Evolutionary conservation across 495 filamentous ascomycete species (phyloP).

Genomic region (Cercophora newfieldiana): DNA sequence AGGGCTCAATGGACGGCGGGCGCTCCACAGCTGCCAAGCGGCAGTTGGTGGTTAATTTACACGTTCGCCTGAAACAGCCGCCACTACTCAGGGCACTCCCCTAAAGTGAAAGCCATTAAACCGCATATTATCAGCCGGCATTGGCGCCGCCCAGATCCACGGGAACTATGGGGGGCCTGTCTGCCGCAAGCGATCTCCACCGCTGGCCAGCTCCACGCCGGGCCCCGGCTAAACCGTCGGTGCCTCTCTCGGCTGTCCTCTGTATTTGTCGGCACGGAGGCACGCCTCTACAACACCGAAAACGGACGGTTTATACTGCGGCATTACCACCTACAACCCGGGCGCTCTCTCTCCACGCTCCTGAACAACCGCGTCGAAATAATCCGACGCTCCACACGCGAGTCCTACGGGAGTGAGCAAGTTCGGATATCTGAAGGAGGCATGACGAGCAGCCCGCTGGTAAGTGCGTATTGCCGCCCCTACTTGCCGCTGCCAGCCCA

Average conservation of each 20-base stretch:
- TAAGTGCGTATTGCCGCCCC: neutral
- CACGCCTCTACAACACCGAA: neutral
- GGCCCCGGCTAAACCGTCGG: conserved; percentile 9
- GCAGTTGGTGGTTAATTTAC: conserved; percentile 35
- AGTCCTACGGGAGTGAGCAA: neutral
- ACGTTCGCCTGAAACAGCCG: conserved; percentile 20
- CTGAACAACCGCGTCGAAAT: neutral
- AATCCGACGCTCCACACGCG: neutral
- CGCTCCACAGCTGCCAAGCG: conserved; percentile 26
- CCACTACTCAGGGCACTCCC: conserved; percentile 9
- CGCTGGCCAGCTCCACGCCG: neutral
- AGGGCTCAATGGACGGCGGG: no score
- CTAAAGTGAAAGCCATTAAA: conserved; percentile 28
- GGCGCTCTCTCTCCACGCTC: neutral
- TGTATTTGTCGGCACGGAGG: conserved; percentile 14
- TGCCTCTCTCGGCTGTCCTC: conserved; percentile 15
- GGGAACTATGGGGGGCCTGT: conserved; percentile 7
- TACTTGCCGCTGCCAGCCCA: neutral
- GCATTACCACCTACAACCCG: neutral
- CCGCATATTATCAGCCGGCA: conserved; percentile 27
- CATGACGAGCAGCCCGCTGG: neutral
- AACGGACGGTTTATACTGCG: neutral
- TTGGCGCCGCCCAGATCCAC: conserved; percentile 13
- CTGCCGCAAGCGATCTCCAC: neutral
- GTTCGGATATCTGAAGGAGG: no score